Conservation (phyloP, 192 early-diverging fungal species). For the Backusella parvicylindrica region DNA sequence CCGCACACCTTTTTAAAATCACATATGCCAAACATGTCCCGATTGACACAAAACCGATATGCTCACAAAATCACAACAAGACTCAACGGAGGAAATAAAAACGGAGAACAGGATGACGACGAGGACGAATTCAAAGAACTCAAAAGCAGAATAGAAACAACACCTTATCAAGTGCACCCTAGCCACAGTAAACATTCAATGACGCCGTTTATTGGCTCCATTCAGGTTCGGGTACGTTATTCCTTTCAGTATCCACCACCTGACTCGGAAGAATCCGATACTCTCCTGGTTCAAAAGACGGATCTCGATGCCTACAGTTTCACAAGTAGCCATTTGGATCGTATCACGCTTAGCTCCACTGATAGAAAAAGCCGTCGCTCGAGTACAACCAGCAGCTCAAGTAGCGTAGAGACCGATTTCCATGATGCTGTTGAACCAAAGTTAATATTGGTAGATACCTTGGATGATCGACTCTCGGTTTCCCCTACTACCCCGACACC, state of each 20-base stretch:
- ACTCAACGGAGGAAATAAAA: neutral
- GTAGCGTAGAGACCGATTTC: neutral
- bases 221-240: constrained; percentile 34
- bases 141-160: neutral
- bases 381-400: constrained; percentile 1
- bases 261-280: constrained; percentile 5
- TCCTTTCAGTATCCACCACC: constrained; percentile 26
- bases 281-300: neutral
- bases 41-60: neutral
- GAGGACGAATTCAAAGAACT: neutral
- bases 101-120: neutral
- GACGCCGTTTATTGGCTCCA: constrained; percentile 29
- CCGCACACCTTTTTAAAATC: constrained; percentile 32
- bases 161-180: constrained; percentile 11
- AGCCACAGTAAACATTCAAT: constrained; percentile 29
- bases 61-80: neutral
- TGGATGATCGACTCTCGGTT: neutral
- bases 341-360: neutral
- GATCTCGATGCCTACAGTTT: constrained; percentile 6
- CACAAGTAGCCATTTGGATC: neutral
- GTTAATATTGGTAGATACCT: neutral
- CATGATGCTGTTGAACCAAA: constrained; percentile 19
- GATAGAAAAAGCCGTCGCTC: neutral
- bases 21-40: constrained; percentile 21
- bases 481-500: neutral